Conservation (phyloP, 2,329 filamentous ascomycete genomes). For the Colletotrichum abscissum region DNA sequence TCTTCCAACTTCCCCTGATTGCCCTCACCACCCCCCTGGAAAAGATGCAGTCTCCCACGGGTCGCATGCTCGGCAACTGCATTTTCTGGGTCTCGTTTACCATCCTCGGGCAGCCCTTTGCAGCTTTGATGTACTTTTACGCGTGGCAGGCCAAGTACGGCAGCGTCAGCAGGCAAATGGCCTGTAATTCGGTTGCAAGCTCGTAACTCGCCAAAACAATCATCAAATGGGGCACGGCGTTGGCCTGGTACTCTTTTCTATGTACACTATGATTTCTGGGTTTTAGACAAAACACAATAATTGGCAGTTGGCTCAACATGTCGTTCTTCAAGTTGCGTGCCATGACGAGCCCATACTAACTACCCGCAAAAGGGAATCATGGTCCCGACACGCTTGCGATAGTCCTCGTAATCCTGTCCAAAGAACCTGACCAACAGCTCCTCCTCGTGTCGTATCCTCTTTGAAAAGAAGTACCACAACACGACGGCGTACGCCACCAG, state of each 20-base stretch:
- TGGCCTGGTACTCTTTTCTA: background rate
- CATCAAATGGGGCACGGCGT: background rate
- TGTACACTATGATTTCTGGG: background rate
- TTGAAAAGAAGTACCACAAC: conserved; percentile 87
- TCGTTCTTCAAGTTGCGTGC: background rate
- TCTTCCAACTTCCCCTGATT: conserved; percentile 91
- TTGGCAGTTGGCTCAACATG: background rate
- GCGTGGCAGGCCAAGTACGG: conserved; percentile 99
- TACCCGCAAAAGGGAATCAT: conserved; percentile 76
- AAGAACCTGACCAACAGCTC: conserved; percentile 83
- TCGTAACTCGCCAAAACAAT: background rate
- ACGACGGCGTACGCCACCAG: conserved; percentile 79
- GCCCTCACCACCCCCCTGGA: conserved; percentile 82
- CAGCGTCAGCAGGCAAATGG: conserved; percentile 69
- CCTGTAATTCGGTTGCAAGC: conserved; percentile 2
- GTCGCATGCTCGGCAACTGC: conserved; percentile 86
- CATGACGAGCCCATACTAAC: too few relatives aligned
- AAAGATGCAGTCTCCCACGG: conserved; percentile 79
- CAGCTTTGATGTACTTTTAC: conserved; percentile 94
- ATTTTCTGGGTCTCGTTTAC: conserved; percentile 99
- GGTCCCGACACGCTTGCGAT: conserved; percentile 76
- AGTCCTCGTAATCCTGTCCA: conserved; percentile 81
- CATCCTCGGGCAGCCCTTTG: conserved; percentile 92
- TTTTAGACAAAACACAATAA: background rate
- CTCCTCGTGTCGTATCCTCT: conserved; percentile 83